Conservation (phyloP, 2,329 filamentous ascomycete genomes). For the Xylariales sp. region DNA sequence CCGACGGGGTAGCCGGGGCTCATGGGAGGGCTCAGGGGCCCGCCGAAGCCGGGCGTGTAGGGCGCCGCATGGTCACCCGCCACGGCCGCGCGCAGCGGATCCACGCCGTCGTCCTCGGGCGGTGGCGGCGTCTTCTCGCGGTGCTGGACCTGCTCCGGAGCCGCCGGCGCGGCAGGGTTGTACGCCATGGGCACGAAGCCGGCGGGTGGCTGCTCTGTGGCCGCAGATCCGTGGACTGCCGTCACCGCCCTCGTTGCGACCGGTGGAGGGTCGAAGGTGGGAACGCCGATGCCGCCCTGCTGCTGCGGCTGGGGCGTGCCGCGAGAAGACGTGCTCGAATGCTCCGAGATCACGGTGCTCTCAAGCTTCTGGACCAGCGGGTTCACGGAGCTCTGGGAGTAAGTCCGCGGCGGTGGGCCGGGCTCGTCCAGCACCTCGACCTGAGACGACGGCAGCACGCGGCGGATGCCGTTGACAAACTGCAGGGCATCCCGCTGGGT, state of each 20-base stretch:
- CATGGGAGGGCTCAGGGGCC: slow-evolving; percentile 31
- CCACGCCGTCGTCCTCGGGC: slow-evolving; percentile 59
- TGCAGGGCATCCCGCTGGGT: slow-evolving; percentile 66
- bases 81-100: slow-evolving; percentile 55
- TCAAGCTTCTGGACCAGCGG: slow-evolving; percentile 72
- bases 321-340: too few relatives aligned
- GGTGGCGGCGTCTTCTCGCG: slow-evolving; percentile 77
- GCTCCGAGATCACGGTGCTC: slow-evolving; percentile 61
- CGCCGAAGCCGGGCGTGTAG: slow-evolving; percentile 41
- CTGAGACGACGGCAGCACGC: slow-evolving; percentile 57
- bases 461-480: slow-evolving; percentile 64
- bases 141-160: slow-evolving; percentile 66
- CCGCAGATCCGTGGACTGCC: slow-evolving; percentile 18
- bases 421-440: slow-evolving; percentile 65
- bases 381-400: slow-evolving; percentile 50
- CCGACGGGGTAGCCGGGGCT: slow-evolving; percentile 16
- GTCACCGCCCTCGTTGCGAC: too few relatives aligned
- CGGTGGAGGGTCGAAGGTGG: slow-evolving; percentile 37
- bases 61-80: slow-evolving; percentile 49
- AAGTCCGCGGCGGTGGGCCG: slow-evolving; percentile 33
- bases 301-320: slow-evolving; percentile 19
- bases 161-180: slow-evolving; percentile 73
- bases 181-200: slow-evolving; percentile 65
- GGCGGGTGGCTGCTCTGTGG: slow-evolving; percentile 31
- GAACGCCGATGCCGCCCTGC: slow-evolving; percentile 17